phyloP scores from a whole-genome alignment of 192 early-diverging fungal genomes.

The Linnemannia hyalina region DNA sequence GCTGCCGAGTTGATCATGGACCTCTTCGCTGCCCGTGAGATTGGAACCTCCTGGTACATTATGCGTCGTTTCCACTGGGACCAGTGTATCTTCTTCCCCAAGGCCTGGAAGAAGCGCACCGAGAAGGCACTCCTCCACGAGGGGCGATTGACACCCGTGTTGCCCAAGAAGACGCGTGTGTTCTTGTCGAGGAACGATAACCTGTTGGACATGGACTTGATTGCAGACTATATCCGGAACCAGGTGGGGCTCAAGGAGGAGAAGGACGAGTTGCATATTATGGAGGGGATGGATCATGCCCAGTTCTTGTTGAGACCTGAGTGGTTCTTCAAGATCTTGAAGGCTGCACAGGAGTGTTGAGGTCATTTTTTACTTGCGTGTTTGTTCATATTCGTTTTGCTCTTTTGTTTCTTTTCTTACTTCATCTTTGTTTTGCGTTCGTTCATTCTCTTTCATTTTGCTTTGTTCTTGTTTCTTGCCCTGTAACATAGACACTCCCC shows the following conservation, averaged over 20 bases:
- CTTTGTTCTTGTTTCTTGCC: not conserved
- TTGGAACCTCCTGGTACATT: slow-evolving; percentile 54
- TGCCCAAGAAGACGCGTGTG: slow-evolving; percentile 44
- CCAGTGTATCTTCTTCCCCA: slow-evolving; percentile 49
- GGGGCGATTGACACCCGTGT: slow-evolving; percentile 36
- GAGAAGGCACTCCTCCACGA: slow-evolving; percentile 6
- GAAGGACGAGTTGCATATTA: slow-evolving; percentile 34
- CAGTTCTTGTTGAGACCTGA: slow-evolving; percentile 40
- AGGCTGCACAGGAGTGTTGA: slow-evolving; percentile 47
- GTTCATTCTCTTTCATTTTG: not conserved
- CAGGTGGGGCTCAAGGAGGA: slow-evolving; percentile 37
- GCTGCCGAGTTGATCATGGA: slow-evolving; percentile 51
- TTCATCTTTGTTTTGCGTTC: too few species aligned
- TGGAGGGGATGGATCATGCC: slow-evolving; percentile 54
- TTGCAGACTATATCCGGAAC: slow-evolving; percentile 32
- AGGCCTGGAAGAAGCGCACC: slow-evolving; percentile 24
- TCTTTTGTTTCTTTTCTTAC: not conserved
- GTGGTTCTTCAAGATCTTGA: slow-evolving; percentile 51
- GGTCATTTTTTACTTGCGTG: not conserved
- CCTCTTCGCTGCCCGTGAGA: slow-evolving; percentile 48
- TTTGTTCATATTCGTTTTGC: not conserved
- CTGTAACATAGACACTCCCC: not conserved
- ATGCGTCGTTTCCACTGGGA: slow-evolving; percentile 54
- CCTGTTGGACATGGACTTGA: slow-evolving; percentile 40
- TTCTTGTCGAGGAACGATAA: slow-evolving; percentile 51